Conservation (phyloP, 257 asterid species). For the Perilla frutescens region DNA sequence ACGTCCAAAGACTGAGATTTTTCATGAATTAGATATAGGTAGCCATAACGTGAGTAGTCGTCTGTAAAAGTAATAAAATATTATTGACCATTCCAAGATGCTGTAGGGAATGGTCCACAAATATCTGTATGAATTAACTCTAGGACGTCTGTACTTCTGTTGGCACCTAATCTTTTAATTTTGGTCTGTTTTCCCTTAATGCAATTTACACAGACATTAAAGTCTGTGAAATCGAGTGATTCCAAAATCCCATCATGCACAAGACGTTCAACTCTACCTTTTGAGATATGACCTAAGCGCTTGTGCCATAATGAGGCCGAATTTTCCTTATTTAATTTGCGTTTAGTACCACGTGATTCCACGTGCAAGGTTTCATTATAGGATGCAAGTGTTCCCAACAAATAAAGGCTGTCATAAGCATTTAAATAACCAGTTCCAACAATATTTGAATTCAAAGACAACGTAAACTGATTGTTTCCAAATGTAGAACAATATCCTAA, state of each 20-base stretch:
- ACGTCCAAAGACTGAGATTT: no score
- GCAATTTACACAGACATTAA: not conserved
- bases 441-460: not conserved
- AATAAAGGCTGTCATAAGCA: no score
- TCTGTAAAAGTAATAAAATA: no score
- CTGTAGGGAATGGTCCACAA: no score
- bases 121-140: no score
- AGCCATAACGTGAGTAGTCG: no score
- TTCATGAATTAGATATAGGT: no score
- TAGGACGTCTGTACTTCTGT: no score
- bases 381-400: not conserved
- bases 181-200: not conserved
- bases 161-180: not conserved
- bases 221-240: not conserved
- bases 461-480: not conserved
- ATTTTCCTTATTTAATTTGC: not conserved
- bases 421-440: no score
- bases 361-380: not conserved
- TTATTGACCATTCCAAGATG: no score
- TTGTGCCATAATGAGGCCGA: conserved; percentile 2
- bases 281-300: conserved; percentile 3
- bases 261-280: conserved; percentile 8
- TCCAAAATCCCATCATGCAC: not conserved
- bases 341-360: not conserved
- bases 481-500: not conserved